Conservation (phyloP, 805 yeast genomes). For the Sugiyamaella floridensis region DNA sequence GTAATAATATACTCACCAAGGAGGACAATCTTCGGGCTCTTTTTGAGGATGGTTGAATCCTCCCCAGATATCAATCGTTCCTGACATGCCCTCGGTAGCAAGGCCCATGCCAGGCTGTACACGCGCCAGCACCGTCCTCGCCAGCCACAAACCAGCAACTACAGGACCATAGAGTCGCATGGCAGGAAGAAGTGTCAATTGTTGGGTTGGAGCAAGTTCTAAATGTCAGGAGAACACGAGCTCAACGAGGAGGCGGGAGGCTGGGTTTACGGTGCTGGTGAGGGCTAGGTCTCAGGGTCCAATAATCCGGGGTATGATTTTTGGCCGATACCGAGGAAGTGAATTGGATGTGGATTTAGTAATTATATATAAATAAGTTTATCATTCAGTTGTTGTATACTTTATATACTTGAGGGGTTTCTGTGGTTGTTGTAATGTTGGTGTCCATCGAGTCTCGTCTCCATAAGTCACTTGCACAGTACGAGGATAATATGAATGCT, state of each 20-base stretch:
- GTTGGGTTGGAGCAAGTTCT: background rate
- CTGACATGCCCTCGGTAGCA: background rate
- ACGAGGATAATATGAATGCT: too few relatives aligned
- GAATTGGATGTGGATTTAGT: too few relatives aligned
- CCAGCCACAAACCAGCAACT: background rate
- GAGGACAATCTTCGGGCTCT: slow-evolving; percentile 15
- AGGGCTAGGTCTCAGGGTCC: background rate
- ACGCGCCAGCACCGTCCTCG: background rate
- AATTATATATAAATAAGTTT: too few relatives aligned
- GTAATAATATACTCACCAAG: slow-evolving; percentile 14
- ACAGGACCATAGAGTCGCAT: background rate
- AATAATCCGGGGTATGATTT: background rate
- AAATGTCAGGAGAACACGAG: background rate
- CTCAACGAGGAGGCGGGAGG: background rate
- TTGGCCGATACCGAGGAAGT: too few relatives aligned
- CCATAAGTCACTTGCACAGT: too few relatives aligned
- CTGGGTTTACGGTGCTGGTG: background rate
- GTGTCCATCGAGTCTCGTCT: too few relatives aligned
- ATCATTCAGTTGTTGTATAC: too few relatives aligned
- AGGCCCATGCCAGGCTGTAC: background rate
- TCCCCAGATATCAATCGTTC: background rate
- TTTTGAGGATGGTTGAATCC: background rate
- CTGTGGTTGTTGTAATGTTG: too few relatives aligned
- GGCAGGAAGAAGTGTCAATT: background rate
- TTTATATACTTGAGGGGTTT: too few relatives aligned